Base-by-base conservation (phyloP, 2,329 filamentous ascomycete genomes). In the Beauveria sp. region DNA sequence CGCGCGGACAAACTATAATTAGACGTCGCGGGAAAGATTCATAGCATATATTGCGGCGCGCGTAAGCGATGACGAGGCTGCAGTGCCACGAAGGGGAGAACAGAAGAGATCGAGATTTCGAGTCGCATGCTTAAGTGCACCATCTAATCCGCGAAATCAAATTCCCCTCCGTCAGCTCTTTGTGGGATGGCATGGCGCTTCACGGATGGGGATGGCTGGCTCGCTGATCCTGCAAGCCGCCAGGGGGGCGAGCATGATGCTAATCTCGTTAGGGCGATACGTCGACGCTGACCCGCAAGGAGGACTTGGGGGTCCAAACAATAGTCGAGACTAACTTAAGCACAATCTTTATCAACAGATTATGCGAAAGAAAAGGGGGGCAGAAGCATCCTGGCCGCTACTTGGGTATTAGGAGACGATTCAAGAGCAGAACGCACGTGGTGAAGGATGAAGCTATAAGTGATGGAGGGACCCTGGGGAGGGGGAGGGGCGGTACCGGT, bases 191-290 rank as follows among this genome's bases (percentile, higher is more conserved):
- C 40, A 47, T 52, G 38, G 47, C 34, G 12, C 47, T 14, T 38
- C 38, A 20, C 46, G 12, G 22, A 53, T 43, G 40, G 22, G 5
- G 20, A 24, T 52, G 14, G n/a, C 2, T 34, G 38, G 38, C 24
- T 52, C n/a, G 38, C 34, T n/a, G 18, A 46, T 53, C 46, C 49
- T 53, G 58, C 58, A 60, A 40, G 50, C 42, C 26, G 49, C 28
- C 58, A 54, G 50, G 58, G 58, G 58, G 30, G 49, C 47, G 9
- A 12, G 57, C 38, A 43, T 50, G 47, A 53, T 60, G 40, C 49
- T 52, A 53, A 46, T 45, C 57, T 53, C 42, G 38, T 53, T 60
- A 26, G 10, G 40, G 49, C 16, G 34, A 60, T 18, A n/a, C 28
- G 24, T 60, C 38, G 47, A 53, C 57, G 49, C 45, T 52, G 18